Conservation (phyloP, 1,284 basidiomycete species). For the Ustanciosporium gigantosporum region DNA sequence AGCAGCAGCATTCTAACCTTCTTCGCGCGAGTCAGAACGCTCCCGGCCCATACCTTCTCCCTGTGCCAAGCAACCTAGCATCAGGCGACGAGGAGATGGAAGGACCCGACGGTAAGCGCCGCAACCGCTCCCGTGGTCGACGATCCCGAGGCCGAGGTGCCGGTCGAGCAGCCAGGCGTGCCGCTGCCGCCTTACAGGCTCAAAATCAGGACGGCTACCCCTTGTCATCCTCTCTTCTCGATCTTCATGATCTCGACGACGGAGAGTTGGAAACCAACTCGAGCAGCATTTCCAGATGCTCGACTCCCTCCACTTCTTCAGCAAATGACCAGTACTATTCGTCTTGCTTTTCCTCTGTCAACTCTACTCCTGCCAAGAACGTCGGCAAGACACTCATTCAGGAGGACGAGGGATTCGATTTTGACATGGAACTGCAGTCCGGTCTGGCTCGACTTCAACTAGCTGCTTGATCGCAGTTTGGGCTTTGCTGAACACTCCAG, state of each 20-base stretch:
- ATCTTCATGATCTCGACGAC: conserved; percentile 8
- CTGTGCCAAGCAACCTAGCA: not conserved
- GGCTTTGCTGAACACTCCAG: not conserved
- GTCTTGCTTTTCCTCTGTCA: not conserved
- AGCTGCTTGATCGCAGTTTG: not conserved
- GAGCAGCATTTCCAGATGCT: conserved; percentile 13
- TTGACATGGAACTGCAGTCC: not conserved
- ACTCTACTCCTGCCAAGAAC: not conserved
- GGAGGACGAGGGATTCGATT: too few relatives aligned
- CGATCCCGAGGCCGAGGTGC: conserved; percentile 47
- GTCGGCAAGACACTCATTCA: not conserved
- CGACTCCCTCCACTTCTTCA: conserved; percentile 10
- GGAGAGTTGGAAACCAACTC: conserved; percentile 3
- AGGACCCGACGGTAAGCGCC: conserved; percentile 4
- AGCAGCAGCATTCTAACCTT: not conserved
- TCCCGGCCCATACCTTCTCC: not conserved
- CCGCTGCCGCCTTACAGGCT: conserved; percentile 38
- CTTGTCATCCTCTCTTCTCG: not conserved
- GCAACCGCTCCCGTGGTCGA: conserved; percentile 36
- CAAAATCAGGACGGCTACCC: conserved; percentile 2
- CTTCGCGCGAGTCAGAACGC: not conserved
- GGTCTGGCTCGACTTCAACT: too few relatives aligned
- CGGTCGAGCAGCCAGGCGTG: conserved; percentile 41
- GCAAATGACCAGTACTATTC: too few relatives aligned
- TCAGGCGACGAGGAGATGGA: conserved; percentile 1